Conservation (phyloP, 176 grass and related monocot species). For the maize (Zea mays) region DNA sequence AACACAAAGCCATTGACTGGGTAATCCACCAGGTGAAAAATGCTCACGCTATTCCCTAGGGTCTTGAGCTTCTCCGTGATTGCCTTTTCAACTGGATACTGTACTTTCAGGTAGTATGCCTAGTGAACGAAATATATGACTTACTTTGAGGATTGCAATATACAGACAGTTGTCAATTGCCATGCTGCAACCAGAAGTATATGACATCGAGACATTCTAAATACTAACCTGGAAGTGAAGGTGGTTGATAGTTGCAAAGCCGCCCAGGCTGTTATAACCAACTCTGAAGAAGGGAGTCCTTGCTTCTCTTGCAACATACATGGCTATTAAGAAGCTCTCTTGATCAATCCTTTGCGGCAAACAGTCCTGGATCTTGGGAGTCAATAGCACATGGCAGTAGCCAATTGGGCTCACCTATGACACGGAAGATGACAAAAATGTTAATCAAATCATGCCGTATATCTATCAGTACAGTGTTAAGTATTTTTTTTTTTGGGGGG, state of each 20-base stretch:
- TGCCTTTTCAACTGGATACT: conserved; percentile 74
- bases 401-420: conserved; percentile 70
- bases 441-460: not conserved
- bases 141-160: not conserved
- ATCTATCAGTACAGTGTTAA: not conserved
- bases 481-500: no score
- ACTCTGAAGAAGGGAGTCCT: conserved; percentile 53
- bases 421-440: not conserved
- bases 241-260: conserved; percentile 72
- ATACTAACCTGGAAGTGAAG: conserved; percentile 75
- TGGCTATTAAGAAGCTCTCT: conserved; percentile 55
- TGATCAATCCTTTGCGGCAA: conserved; percentile 61
- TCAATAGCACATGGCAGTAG: conserved; percentile 69
- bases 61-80: conserved; percentile 32
- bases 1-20: conserved; percentile 78
- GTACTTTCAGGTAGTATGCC: conserved; percentile 63
- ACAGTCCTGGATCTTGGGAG: conserved; percentile 47
- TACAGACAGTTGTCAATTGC: not conserved
- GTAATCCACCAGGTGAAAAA: conserved; percentile 53
- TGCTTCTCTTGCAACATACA: conserved; percentile 61
- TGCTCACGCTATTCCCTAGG: conserved; percentile 41
- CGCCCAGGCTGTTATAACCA: conserved; percentile 74
- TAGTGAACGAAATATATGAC: conserved; percentile 15
- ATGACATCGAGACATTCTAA: not conserved
- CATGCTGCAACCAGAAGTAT: not conserved